A percentile compares a stretch with the other conserved stretches of the same genome.
phyloP scores from a whole-genome alignment of 1,284 basidiomycete species.

The Ustilago trichophora region DNA sequence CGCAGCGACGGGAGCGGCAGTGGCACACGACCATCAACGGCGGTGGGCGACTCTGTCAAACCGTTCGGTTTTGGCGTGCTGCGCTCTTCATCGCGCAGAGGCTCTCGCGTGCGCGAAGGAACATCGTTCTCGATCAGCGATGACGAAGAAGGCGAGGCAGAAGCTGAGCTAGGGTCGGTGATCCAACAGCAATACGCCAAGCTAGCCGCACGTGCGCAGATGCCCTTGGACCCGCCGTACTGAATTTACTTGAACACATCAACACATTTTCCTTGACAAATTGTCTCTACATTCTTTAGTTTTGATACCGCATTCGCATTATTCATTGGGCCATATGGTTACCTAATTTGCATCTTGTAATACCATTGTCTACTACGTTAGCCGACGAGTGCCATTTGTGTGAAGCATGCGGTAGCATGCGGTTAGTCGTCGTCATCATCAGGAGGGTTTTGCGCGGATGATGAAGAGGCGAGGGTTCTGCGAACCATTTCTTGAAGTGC shows the following conservation, averaged over 20 bases:
- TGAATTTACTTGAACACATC: no score
- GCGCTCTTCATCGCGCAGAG: background rate
- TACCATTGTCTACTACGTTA: background rate
- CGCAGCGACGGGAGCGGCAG: conserved; percentile 12
- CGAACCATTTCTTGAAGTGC: conserved; percentile 54
- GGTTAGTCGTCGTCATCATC: conserved; percentile 13
- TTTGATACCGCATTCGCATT: conserved; percentile 7
- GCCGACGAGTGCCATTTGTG: background rate
- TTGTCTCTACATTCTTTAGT: background rate
- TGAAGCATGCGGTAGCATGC: no score
- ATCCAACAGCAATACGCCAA: conserved; percentile 37
- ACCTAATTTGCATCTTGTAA: conserved; percentile 3
- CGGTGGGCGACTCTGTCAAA: conserved; percentile 30
- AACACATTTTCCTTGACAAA: no score
- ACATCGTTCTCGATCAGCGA: conserved; percentile 4
- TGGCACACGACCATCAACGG: conserved; percentile 25
- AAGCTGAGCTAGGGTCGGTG: conserved; percentile 28
- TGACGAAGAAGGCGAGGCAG: conserved; percentile 12
- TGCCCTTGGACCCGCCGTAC: conserved; percentile 29
- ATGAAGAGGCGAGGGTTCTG: conserved; percentile 28
- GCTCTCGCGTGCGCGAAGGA: background rate
- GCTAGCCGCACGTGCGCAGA: conserved; percentile 30
- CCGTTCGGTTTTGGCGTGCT: conserved; percentile 34
- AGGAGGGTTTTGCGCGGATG: conserved; percentile 4
- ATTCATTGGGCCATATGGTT: background rate